phyloP scores from a whole-genome alignment of 371 early-diverging fungal genomes.

The Apophysomyces ossiformis region DNA sequence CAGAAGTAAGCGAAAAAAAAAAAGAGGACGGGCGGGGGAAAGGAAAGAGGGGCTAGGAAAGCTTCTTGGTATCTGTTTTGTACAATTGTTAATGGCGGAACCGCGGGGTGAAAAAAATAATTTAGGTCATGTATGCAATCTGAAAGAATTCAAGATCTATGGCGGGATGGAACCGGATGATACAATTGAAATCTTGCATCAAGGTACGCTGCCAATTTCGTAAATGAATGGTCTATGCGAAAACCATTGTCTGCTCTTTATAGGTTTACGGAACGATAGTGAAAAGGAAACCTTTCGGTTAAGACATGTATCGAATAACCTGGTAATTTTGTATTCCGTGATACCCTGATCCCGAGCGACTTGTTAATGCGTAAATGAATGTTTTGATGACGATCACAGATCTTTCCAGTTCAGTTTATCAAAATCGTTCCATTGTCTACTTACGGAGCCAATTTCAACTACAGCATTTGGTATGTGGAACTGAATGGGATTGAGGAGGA shows the following conservation, averaged over 20 bases:
- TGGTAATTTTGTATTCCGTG: constrained; percentile 27
- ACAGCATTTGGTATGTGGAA: constrained; percentile 94
- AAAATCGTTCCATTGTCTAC: constrained; percentile 93
- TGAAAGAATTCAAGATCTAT: constrained; percentile 95
- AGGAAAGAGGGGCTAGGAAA: neutral
- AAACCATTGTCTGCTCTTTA: too few species aligned
- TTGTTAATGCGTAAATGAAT: too few species aligned
- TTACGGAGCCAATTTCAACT: constrained; percentile 94
- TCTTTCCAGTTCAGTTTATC: constrained; percentile 86
- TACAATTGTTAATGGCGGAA: neutral
- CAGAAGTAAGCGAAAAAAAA: constrained; percentile 60
- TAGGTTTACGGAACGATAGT: constrained; percentile 87
- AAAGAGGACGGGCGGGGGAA: neutral
- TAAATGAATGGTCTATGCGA: too few species aligned
- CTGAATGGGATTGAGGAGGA: constrained; percentile 77
- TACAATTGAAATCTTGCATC: constrained; percentile 87
- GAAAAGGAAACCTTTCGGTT: constrained; percentile 90
- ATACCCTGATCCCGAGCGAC: too few species aligned
- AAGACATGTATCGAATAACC: constrained; percentile 63
- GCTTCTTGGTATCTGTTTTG: too few species aligned
- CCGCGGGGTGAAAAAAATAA: neutral
- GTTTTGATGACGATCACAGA: constrained; percentile 29
- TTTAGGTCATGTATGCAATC: constrained; percentile 92
- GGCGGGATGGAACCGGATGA: constrained; percentile 81
- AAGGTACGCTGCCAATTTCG: constrained; percentile 51